These are phyloP conservation scores for Leccinellum luteum DNA, from an alignment of 768 basidiomycete genomes.

Conservation along the genomic window DNA sequence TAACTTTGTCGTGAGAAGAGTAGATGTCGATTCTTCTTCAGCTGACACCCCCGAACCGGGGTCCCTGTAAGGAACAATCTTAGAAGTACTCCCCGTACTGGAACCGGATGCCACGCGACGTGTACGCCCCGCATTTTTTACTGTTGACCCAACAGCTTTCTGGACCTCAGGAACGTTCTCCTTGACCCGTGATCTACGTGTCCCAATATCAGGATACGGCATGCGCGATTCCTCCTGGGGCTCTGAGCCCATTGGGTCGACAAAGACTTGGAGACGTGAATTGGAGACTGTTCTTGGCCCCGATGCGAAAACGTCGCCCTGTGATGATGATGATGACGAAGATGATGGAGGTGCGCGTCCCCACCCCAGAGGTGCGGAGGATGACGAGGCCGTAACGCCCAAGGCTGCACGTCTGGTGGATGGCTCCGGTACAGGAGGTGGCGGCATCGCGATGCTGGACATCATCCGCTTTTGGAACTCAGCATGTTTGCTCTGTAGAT, in stretches of 20 bases:
- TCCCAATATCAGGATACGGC: conserved; percentile 70
- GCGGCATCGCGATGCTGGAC: conserved; percentile 41
- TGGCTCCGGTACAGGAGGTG: conserved; percentile 36
- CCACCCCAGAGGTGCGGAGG: conserved; percentile 25
- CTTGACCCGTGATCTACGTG: conserved; percentile 74
- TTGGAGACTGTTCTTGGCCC: conserved; percentile 45
- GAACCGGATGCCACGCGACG: conserved; percentile 48
- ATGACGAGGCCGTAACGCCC: conserved; percentile 40
- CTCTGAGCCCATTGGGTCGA: conserved; percentile 62
- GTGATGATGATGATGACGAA: conserved; percentile 18
- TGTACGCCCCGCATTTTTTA: conserved; percentile 59
- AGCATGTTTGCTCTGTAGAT: conserved; percentile 69
- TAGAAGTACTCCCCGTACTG: conserved; percentile 40
- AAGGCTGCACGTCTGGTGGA: conserved; percentile 44
- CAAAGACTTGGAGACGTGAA: conserved; percentile 62
- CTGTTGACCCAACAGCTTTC: conserved; percentile 63
- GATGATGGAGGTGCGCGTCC: not conserved
- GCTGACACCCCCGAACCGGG: conserved; percentile 42
- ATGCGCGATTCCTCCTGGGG: conserved; percentile 42
- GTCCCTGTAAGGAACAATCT: conserved; percentile 66
- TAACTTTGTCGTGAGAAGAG: conserved; percentile 30
- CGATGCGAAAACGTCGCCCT: conserved; percentile 30
- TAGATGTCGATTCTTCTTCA: conserved; percentile 27
- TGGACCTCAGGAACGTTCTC: conserved; percentile 73
- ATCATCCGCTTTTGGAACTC: conserved; percentile 95